Percentiles rank a stretch among this genome's conserved stretches.
Conservation (phyloP, 2,329 filamentous ascomycete genomes). For the Monosporascus sp. region DNA sequence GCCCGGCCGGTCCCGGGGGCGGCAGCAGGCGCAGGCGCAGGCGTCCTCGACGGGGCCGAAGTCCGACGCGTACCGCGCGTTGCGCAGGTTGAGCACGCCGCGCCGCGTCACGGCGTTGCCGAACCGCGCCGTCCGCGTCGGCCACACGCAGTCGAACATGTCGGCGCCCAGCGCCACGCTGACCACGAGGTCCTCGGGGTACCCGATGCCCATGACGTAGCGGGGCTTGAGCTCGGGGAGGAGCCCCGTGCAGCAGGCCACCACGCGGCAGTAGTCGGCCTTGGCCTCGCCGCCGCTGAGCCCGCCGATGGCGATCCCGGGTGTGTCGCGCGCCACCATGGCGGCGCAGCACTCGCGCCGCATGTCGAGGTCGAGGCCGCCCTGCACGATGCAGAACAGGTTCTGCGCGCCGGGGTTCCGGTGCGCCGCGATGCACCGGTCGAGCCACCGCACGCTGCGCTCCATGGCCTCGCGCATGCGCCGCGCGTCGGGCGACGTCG, state of each 20-base stretch:
- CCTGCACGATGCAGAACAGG: slow-evolving; percentile 97
- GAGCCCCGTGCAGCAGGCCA: slow-evolving; percentile 76
- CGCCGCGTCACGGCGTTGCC: slow-evolving; percentile 83
- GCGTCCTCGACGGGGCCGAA: slow-evolving; percentile 79
- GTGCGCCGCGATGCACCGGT: slow-evolving; percentile 89
- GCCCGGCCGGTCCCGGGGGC: slow-evolving; percentile 62
- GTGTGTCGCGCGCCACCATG: slow-evolving; percentile 88
- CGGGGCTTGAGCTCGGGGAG: slow-evolving; percentile 90
- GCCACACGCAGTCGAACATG: slow-evolving; percentile 99
- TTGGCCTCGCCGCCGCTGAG: slow-evolving; percentile 95
- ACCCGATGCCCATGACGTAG: slow-evolving; percentile 98
- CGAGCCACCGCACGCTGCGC: slow-evolving; percentile 90
- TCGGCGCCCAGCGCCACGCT: slow-evolving; percentile 91
- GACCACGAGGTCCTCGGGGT: slow-evolving; percentile 92
- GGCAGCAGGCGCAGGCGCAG: slow-evolving; percentile 77
- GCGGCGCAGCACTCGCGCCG: slow-evolving; percentile 75
- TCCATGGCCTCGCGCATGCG: slow-evolving; percentile 95
- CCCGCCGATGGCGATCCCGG: slow-evolving; percentile 93
- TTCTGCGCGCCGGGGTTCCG: slow-evolving; percentile 79
- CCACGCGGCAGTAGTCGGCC: slow-evolving; percentile 84
- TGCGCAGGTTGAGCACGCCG: slow-evolving; percentile 81
- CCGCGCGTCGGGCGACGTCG: slow-evolving; percentile 81
- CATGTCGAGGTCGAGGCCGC: slow-evolving; percentile 84
- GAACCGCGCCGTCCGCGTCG: slow-evolving; percentile 90
- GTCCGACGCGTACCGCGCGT: slow-evolving; percentile 70